Conservation (phyloP, 345 rosid species). For the Dimocarpus longan region DNA sequence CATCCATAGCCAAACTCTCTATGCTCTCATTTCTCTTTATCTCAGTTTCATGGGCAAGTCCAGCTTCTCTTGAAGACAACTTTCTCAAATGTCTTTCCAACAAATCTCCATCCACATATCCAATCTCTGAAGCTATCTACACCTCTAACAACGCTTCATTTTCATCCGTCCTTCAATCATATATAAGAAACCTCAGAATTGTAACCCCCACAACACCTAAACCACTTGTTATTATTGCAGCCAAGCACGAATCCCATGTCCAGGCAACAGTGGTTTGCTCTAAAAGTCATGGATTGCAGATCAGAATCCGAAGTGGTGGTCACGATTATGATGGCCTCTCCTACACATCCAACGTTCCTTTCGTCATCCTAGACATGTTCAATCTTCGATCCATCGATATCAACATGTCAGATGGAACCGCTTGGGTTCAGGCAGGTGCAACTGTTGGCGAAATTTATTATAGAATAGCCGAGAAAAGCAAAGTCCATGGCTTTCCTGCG, state of each 20-base stretch:
- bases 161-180: constrained; percentile 13
- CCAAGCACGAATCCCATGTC: constrained; percentile 24
- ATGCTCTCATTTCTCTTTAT: background rate
- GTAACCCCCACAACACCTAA: constrained; percentile 17
- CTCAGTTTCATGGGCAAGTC: background rate
- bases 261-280: too few species aligned
- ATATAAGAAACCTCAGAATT: constrained; percentile 21
- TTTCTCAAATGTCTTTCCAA: constrained; percentile 27
- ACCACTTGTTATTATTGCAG: constrained; percentile 38
- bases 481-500: too few species aligned
- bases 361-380: constrained; percentile 46
- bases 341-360: constrained; percentile 43
- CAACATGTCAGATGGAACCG: constrained; percentile 38
- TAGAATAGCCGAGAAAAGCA: constrained; percentile 39
- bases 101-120: background rate
- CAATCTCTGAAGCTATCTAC: constrained; percentile 23
- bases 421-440: constrained; percentile 63
- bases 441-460: constrained; percentile 58
- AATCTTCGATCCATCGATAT: constrained; percentile 48
- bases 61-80: background rate
- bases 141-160: constrained; percentile 21
- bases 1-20: too few species aligned
- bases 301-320: too few species aligned
- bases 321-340: constrained; percentile 31
- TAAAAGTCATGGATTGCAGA: too few species aligned